Percentiles rank a stretch among this genome's conserved stretches.
These are phyloP conservation scores for Urtica urens DNA, from an alignment of 306 rosid species.

Conservation along the genomic window DNA sequence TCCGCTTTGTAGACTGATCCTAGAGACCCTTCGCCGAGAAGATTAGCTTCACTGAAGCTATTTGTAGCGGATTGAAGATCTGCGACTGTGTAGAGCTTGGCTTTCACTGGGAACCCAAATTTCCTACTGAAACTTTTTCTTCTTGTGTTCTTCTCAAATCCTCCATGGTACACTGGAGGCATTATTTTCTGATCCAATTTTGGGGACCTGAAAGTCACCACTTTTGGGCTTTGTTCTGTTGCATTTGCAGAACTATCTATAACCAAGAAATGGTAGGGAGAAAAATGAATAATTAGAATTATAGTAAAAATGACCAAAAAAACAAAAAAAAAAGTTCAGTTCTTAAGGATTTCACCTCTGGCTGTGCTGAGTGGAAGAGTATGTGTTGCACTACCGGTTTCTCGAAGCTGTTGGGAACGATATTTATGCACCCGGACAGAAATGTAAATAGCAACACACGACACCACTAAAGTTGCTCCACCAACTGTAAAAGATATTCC, in stretches of 20 bases:
- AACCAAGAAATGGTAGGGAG: neutral
- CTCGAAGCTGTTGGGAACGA: conserved; percentile 20
- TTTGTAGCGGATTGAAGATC: conserved; percentile 75
- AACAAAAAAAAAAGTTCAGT: neutral
- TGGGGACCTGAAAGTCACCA: conserved; percentile 41
- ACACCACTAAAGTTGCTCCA: conserved; percentile 50
- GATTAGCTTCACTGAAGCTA: conserved; percentile 51
- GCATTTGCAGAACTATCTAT: conserved; percentile 29
- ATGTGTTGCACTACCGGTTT: conserved; percentile 19
- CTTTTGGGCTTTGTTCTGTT: conserved; percentile 38
- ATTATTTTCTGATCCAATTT: conserved; percentile 39
- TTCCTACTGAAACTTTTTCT: conserved; percentile 57
- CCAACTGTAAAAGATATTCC: conserved; percentile 67
- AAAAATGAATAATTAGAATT: neutral
- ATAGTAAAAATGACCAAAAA: neutral
- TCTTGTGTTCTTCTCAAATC: conserved; percentile 33
- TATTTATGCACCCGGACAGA: conserved; percentile 33
- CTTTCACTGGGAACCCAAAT: conserved; percentile 40
- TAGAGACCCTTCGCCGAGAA: conserved; percentile 83
- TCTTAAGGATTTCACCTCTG: conserved; percentile 33
- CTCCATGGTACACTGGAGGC: conserved; percentile 36
- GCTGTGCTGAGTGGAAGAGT: conserved; percentile 31
- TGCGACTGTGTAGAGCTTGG: conserved; percentile 52
- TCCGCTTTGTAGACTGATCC: conserved; percentile 83
- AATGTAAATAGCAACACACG: conserved; percentile 47